A percentile compares a stretch with the other conserved stretches of the same genome.
phyloP scores from a whole-genome alignment of 176 grass and related monocot species.

The Miscanthus lutarioriparius region DNA sequence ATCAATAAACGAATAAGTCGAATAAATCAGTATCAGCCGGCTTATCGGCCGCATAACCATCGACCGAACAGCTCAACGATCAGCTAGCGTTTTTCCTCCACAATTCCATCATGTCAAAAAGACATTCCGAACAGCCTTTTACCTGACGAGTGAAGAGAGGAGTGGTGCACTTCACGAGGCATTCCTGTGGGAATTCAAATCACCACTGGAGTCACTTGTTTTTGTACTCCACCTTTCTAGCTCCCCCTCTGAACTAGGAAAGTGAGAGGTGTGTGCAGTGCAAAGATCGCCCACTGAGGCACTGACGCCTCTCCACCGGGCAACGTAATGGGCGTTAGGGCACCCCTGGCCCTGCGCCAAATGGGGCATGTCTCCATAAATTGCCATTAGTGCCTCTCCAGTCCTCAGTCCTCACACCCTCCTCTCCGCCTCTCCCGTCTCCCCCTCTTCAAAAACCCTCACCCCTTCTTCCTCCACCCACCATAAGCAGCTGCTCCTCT shows the following conservation, averaged over 20 bases:
- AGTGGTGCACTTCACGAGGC: conserved; percentile 39
- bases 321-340: conserved; percentile 44
- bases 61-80: too few species aligned
- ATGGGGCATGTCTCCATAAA: conserved; percentile 78
- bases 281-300: neutral
- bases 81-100: neutral
- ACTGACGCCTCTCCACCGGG: conserved; percentile 14
- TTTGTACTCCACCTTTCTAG: neutral
- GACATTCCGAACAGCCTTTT: conserved; percentile 38
- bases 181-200: conserved; percentile 43
- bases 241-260: conserved; percentile 16
- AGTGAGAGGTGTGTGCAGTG: conserved; percentile 16
- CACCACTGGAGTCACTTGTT: conserved; percentile 34
- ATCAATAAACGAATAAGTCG: too few species aligned
- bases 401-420: conserved; percentile 34
- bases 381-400: conserved; percentile 51
- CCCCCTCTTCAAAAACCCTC: conserved; percentile 42
- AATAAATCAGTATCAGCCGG: too few species aligned
- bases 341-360: conserved; percentile 48
- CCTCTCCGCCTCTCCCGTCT: neutral
- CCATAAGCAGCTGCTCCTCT: conserved; percentile 13
- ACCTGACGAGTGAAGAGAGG: neutral
- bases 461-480: neutral
- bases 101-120: neutral
- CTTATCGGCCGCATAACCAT: too few species aligned